Evolutionary conservation across 2,329 filamentous ascomycete species (phyloP).

Genomic region (Boeremia lycopersici): DNA sequence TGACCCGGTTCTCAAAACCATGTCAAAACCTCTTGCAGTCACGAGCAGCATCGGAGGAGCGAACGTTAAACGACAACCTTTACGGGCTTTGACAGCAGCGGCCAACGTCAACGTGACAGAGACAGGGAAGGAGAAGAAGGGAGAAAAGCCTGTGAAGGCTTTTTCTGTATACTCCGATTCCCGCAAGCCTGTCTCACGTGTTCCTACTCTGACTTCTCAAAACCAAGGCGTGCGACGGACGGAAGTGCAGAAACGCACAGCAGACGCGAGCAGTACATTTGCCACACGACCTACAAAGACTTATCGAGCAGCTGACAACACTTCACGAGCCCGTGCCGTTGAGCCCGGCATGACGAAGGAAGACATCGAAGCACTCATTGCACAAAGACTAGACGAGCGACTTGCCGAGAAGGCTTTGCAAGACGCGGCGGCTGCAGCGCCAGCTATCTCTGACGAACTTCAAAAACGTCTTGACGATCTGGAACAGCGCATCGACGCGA

Average conservation of each 20-base stretch:
- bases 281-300: conserved; percentile 50
- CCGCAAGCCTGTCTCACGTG: conserved; percentile 36
- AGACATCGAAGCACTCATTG: conserved; percentile 88
- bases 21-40: conserved; percentile 46
- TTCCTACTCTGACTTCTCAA: conserved; percentile 39
- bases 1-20: conserved; percentile 74
- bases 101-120: conserved; percentile 73
- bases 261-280: conserved; percentile 45
- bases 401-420: conserved; percentile 74
- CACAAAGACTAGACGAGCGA: conserved; percentile 89
- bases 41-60: conserved; percentile 43
- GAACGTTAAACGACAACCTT: conserved; percentile 69
- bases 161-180: conserved; percentile 85
- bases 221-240: conserved; percentile 43
- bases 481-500: conserved; percentile 79
- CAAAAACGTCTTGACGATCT: conserved; percentile 81
- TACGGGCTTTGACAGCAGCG: conserved; percentile 76
- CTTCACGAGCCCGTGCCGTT: conserved; percentile 34
- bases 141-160: conserved; percentile 75
- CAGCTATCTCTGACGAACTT: conserved; percentile 73
- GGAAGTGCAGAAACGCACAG: conserved; percentile 53
- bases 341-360: conserved; percentile 58
- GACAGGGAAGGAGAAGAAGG: conserved; percentile 57
- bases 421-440: conserved; percentile 56
- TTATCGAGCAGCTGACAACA: conserved; percentile 43